Base-by-base conservation (phyloP, 129 eudicot genomes). In the Flaveria robusta region DNA sequence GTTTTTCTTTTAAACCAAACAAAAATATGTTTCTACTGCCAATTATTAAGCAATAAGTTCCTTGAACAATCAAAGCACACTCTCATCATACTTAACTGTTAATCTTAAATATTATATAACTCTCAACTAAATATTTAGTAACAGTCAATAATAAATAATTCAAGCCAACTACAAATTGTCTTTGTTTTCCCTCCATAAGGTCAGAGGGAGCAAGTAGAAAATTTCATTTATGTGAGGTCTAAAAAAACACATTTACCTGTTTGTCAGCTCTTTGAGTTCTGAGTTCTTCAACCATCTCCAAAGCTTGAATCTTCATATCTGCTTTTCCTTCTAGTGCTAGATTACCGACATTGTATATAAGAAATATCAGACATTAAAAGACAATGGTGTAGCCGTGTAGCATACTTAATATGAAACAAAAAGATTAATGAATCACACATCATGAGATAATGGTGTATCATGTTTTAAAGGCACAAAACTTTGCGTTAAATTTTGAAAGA, bases 211-310 rank as follows among this genome's bases (percentile, higher is more conserved):
- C 24, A 51, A 9, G 18, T 20, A 56, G 23, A 20, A 56, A n/a
- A 2, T 56, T 22, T 9, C 63, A 20, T 15, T 54, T 58, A 22
- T 23, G 65, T 20, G 34, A 55, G 66, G 18, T 7, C 60, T 58
- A 42, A 12, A 9, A 46, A 16, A 14, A 22, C 52, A 20, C 27
- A 23, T 16, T 69, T 20, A 93, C 98, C 97, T 93, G 98, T 86
- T 81, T 88, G 87, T 93, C 98, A 37, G 98, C 98, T 88, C 98
- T 85, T 81, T 85, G 83, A 72, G 86, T 87, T 83, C 97, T 80
- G 39, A 90, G 88, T 74, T 87, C 93, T 82, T 93, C 98, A 73
- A 93, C 77, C 43, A 80, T 81, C 86, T 93, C 98, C 83, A 90
- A 34, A 72, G 82, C 86, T 82, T 96, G 91, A 79, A 93, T 90